Conservation (phyloP, 2,329 filamentous ascomycete species). For the Cladosporium sp. region DNA sequence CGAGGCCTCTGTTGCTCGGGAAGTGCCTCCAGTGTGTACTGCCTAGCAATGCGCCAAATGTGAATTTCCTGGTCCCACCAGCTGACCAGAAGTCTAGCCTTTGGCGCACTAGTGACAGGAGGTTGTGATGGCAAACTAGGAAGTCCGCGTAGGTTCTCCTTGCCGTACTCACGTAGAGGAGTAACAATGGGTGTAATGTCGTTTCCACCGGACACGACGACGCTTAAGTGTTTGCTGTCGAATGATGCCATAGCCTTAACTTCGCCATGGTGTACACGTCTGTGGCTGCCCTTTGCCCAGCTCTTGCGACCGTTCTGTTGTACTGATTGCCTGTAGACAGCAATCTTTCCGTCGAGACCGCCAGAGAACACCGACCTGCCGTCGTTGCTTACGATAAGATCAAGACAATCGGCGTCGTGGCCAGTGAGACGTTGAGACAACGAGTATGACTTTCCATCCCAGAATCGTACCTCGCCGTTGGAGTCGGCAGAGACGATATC, state of each 20-base stretch:
- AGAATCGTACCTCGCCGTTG: conserved; percentile 87
- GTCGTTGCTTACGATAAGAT: conserved; percentile 75
- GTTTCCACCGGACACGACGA: conserved; percentile 84
- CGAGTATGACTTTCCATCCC: conserved; percentile 89
- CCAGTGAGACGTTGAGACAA: conserved; percentile 79
- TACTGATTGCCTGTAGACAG: conserved; percentile 68
- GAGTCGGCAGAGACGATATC: conserved; percentile 95
- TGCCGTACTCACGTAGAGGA: conserved; percentile 71
- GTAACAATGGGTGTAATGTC: conserved; percentile 80
- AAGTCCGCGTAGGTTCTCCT: conserved; percentile 76
- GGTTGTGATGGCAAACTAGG: conserved; percentile 78
- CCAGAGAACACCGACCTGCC: conserved; percentile 81
- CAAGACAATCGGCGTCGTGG: conserved; percentile 86
- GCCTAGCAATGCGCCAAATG: conserved; percentile 64
- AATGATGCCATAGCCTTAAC: conserved; percentile 92
- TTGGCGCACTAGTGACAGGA: conserved; percentile 67
- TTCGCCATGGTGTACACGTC: conserved; percentile 86
- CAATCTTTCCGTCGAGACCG: conserved; percentile 85
- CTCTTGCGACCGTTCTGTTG: conserved; percentile 47
- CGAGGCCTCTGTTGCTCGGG: conserved; percentile 21
- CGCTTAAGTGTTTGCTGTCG: conserved; percentile 76
- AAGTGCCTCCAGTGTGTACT: conserved; percentile 26
- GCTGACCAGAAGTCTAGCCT: conserved; percentile 72
- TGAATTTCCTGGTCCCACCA: conserved; percentile 90
- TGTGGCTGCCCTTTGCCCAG: conserved; percentile 84